Evolutionary conservation across 768 basidiomycete genomes (phyloP).

Genomic region (Clathrus columnatus): DNA sequence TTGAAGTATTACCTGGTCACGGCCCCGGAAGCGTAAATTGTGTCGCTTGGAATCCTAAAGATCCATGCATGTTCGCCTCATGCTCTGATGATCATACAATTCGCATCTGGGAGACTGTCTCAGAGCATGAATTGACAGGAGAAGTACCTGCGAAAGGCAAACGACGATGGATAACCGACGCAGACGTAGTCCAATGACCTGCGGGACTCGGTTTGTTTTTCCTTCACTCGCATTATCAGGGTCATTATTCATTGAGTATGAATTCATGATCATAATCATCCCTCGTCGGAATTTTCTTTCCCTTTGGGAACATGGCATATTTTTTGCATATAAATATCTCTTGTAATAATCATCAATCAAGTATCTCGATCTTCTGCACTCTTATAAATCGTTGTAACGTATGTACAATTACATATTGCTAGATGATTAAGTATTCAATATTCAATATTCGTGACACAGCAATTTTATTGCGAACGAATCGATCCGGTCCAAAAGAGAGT

Average conservation of each 20-base stretch:
- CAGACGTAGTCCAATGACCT: constrained; percentile 2
- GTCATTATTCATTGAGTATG: neutral
- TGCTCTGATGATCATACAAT: constrained; percentile 91
- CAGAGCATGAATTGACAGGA: neutral
- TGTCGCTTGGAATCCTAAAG: constrained; percentile 91
- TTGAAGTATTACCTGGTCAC: constrained; percentile 88
- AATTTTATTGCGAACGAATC: no score
- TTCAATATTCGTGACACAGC: neutral
- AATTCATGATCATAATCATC: neutral
- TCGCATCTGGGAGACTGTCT: constrained; percentile 75
- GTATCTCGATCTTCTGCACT: no score
- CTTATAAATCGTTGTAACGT: no score
- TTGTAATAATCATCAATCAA: neutral
- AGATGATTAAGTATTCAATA: neutral
- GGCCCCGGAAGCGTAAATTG: constrained; percentile 87
- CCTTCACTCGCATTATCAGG: neutral
- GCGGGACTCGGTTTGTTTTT: neutral
- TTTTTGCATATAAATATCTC: neutral
- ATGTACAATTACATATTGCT: no score
- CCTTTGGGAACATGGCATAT: neutral
- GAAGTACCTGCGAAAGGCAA: constrained; percentile 5
- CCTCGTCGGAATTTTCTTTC: neutral
- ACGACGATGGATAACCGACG: constrained; percentile 8
- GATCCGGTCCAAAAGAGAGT: no score
- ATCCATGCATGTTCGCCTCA: constrained; percentile 89